Percentiles rank a stretch among this genome's conserved stretches.
These are phyloP conservation scores for Syncephalis plumigaleata DNA, from an alignment of 371 early-diverging fungal genomes.

Conservation along the genomic window DNA sequence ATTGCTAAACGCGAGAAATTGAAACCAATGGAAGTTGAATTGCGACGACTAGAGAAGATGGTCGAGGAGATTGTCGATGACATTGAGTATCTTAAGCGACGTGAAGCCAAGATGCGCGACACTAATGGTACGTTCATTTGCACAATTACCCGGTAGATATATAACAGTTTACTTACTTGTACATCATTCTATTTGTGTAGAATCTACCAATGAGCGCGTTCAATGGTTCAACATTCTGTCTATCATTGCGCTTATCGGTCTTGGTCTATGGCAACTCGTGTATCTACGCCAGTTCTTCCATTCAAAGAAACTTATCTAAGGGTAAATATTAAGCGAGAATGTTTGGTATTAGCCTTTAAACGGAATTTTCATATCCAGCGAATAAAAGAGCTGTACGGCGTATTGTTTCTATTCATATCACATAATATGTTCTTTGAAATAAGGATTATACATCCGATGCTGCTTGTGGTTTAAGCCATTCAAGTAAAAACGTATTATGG, in stretches of 20 bases:
- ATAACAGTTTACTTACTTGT: not conserved
- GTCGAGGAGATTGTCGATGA: conserved; percentile 57
- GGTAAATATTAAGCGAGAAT: no score
- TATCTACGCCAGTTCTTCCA: conserved; percentile 74
- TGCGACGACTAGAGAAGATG: conserved; percentile 56
- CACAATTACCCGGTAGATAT: not conserved
- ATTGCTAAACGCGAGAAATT: conserved; percentile 57
- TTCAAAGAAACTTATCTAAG: conserved; percentile 61
- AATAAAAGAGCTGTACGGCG: no score
- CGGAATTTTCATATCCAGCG: no score
- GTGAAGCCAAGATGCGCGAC: conserved; percentile 68
- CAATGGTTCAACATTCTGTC: conserved; percentile 55
- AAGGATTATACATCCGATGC: no score
- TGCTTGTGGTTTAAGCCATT: no score
- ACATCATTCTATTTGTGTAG: conserved; percentile 17
- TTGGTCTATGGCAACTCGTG: conserved; percentile 66
- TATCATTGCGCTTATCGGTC: conserved; percentile 37
- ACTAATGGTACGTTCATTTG: conserved; percentile 52
- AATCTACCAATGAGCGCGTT: conserved; percentile 72
- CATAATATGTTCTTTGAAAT: no score
- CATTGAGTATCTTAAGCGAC: conserved; percentile 57
- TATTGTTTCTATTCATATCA: no score
- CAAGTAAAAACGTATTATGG: no score
- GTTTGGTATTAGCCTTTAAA: no score
- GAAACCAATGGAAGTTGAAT: conserved; percentile 74